Percentiles rank a stretch among this genome's conserved stretches.
These are phyloP conservation scores for Kwoniella pini DNA, from an alignment of 768 basidiomycete genomes.

Conservation along the genomic window DNA sequence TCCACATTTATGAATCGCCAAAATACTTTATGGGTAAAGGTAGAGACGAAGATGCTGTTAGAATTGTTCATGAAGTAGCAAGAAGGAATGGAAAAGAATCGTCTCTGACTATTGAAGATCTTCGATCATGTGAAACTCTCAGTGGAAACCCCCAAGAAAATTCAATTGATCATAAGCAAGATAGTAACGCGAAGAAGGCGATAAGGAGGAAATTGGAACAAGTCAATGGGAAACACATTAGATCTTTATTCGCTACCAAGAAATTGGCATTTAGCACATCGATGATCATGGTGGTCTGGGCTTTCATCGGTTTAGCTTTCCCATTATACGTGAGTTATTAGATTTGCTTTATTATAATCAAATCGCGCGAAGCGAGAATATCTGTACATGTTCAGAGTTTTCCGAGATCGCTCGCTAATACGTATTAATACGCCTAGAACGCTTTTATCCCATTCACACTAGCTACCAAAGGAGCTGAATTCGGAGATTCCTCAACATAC, in stretches of 20 bases:
- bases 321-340: conserved; percentile 57
- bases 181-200: conserved; percentile 48
- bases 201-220: conserved; percentile 57
- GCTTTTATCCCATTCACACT: conserved; percentile 60
- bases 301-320: conserved; percentile 74
- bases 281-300: conserved; percentile 64
- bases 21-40: conserved; percentile 73
- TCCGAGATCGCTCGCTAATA: neutral
- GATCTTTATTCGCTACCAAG: conserved; percentile 65
- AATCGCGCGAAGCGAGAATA: too few species aligned
- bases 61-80: conserved; percentile 64
- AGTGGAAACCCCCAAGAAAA: neutral
- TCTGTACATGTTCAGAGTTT: neutral
- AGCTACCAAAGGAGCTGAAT: conserved; percentile 66
- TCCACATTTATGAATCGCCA: conserved; percentile 69
- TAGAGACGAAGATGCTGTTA: conserved; percentile 27
- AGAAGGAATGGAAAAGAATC: conserved; percentile 62
- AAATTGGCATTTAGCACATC: conserved; percentile 69
- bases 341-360: too few species aligned
- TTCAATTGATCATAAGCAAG: conserved; percentile 52
- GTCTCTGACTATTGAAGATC: conserved; percentile 61
- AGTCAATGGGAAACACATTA: conserved; percentile 60
- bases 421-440: conserved; percentile 51
- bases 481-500: conserved; percentile 69
- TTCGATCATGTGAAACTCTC: conserved; percentile 45